Base-by-base conservation (phyloP, 805 yeast genomes). In the Diddensiella transvaalensis region DNA sequence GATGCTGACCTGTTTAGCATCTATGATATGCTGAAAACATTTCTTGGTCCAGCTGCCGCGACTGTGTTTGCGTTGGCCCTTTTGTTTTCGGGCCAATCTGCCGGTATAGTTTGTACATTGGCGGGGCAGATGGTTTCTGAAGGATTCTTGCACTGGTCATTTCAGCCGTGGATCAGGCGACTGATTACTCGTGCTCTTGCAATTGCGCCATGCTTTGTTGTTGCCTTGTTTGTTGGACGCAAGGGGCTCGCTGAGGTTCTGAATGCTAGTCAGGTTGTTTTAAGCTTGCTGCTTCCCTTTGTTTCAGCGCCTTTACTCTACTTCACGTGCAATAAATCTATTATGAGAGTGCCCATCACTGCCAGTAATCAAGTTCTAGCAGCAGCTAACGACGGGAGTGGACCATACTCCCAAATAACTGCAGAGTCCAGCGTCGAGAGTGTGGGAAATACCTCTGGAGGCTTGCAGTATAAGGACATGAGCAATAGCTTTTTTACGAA, bases 101-200 rank as follows among this genome's bases (percentile, higher is more conserved):
- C 96, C 2, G 96, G 96, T 37, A 86, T 91, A 35, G 95, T 89
- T 17, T 89, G 96, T 62, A 90, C 96, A 0, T 75, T 90, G 59
- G 90, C 96, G 1, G 96, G 96, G 32, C 96, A 89, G 64, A 87
- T 87, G 80, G 95, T 89, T 5, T 81, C 87, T 60, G 96, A 89
- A 64, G 97, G 97, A 0, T 90, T 88, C 59, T 73, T 87, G 22
- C 73, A 77, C 51, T 86, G 95, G 85, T 71, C 85, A 4, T 75
- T 88, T 51, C 80, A 85, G 30, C 96, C 97, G 1, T 89, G 89
- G 69, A 72, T 84, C 1, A 77, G 95, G 47, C 75, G 96, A 52
- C 70, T 89, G 38, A 72, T 87, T 22, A 89, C 96, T 0, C 74
- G 97, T 60, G 74, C 80, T n/a, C 71, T 89, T 21, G 96, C 96